Evolutionary conservation across 1,284 basidiomycete species (phyloP).

Genomic region (Heterobasidion occidentale): DNA sequence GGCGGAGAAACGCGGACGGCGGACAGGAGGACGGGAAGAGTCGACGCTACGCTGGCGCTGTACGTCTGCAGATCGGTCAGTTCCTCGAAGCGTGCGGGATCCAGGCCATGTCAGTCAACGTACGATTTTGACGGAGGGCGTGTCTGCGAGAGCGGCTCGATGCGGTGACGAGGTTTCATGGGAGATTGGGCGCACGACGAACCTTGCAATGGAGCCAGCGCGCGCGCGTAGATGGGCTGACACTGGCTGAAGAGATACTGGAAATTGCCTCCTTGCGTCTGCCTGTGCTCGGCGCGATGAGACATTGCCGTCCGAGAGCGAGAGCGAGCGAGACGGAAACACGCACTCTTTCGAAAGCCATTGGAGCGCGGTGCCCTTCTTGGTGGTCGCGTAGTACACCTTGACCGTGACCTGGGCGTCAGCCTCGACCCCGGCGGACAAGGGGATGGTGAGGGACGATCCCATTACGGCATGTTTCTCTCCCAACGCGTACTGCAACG

Average conservation of each 20-base stretch:
- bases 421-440: slow-evolving; percentile 32
- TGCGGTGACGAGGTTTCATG: background rate
- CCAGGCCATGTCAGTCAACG: slow-evolving; percentile 33
- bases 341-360: slow-evolving; percentile 83
- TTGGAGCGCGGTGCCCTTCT: slow-evolving; percentile 80
- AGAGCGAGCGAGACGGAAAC: background rate
- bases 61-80: slow-evolving; percentile 58
- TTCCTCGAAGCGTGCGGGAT: slow-evolving; percentile 49
- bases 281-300: slow-evolving; percentile 34
- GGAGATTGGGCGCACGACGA: slow-evolving; percentile 3
- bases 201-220: slow-evolving; percentile 79
- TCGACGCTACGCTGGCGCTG: slow-evolving; percentile 64
- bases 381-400: slow-evolving; percentile 70
- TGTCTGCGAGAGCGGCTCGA: slow-evolving; percentile 33
- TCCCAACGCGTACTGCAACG: slow-evolving; percentile 24
- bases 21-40: slow-evolving; percentile 80
- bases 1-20: slow-evolving; percentile 75
- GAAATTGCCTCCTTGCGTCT: slow-evolving; percentile 83
- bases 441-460: slow-evolving; percentile 48
- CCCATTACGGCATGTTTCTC: slow-evolving; percentile 65
- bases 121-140: slow-evolving; percentile 70
- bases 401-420: slow-evolving; percentile 47
- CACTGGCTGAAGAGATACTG: slow-evolving; percentile 94
- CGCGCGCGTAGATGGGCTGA: slow-evolving; percentile 86
- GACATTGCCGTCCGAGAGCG: background rate